A percentile compares a stretch with the other conserved stretches of the same genome.
Evolutionary conservation across 192 early-diverging fungal species (phyloP).

Genomic region (Phycomyces blakesleeanus): DNA sequence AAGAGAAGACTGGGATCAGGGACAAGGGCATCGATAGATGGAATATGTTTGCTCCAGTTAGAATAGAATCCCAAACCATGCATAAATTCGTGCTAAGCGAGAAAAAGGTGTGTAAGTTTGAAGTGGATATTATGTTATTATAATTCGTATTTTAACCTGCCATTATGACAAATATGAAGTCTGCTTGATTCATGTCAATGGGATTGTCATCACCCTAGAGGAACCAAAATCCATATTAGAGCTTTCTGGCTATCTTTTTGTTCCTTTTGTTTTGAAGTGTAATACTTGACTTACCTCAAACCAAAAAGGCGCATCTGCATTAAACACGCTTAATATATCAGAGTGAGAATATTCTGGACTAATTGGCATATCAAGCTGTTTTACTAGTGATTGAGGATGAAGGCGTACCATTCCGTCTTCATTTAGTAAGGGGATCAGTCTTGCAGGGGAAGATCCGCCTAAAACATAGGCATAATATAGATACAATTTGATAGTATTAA

Average conservation of each 20-base stretch:
- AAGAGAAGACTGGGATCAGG: conserved; percentile 26
- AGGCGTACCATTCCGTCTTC: conserved; percentile 27
- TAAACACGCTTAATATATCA: conserved; percentile 40
- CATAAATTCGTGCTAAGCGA: conserved; percentile 39
- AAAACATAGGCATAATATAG: no score
- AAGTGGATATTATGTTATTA: not conserved
- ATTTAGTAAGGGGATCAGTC: conserved; percentile 22
- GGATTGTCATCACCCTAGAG: conserved; percentile 19
- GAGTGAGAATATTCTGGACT: conserved; percentile 14
- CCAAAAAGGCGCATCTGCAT: conserved; percentile 36
- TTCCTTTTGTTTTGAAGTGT: no score
- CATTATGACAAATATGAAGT: conserved; percentile 41
- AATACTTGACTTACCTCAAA: conserved; percentile 33
- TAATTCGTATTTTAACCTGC: conserved; percentile 1
- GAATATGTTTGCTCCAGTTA: conserved; percentile 25
- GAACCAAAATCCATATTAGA: no score
- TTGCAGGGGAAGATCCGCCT: conserved; percentile 36
- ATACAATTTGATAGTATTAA: no score
- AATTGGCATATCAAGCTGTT: conserved; percentile 21
- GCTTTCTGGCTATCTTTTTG: no score
- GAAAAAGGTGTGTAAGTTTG: not conserved
- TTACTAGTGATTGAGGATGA: conserved; percentile 39
- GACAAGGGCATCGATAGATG: conserved; percentile 16
- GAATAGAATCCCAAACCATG: conserved; percentile 42
- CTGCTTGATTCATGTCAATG: conserved; percentile 28